These are phyloP conservation scores for Boletellus sp. DNA, from an alignment of 768 basidiomycete species.

Conservation along the genomic window DNA sequence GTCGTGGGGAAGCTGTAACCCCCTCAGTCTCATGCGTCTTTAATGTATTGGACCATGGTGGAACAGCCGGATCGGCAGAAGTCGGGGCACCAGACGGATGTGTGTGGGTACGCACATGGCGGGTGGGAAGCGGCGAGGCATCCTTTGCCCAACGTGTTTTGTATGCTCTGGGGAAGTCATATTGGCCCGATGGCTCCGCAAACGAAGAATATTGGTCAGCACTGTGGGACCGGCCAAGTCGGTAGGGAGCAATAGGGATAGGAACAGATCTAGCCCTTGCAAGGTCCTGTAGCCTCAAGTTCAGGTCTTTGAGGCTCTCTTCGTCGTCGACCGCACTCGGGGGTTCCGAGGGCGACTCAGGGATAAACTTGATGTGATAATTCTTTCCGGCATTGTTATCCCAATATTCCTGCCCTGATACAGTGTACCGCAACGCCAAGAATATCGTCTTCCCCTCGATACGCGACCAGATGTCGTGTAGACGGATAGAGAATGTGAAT, in stretches of 20 bases:
- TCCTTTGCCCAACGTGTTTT: conserved; percentile 35
- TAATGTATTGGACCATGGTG: conserved; percentile 35
- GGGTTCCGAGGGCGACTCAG: conserved; percentile 19
- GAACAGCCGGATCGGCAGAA: conserved; percentile 30
- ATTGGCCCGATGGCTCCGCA: conserved; percentile 45
- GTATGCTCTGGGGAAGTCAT: conserved; percentile 54
- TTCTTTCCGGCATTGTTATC: conserved; percentile 84
- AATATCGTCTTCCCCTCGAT: conserved; percentile 83
- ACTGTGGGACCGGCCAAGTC: conserved; percentile 27
- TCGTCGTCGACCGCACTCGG: conserved; percentile 36
- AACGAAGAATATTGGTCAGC: conserved; percentile 21
- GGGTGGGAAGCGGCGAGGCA: neutral
- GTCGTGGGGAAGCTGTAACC: neutral
- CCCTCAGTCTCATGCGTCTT: conserved; percentile 1
- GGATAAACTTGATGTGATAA: conserved; percentile 69
- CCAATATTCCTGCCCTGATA: conserved; percentile 80
- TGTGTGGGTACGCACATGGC: conserved; percentile 43
- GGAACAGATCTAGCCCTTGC: conserved; percentile 33
- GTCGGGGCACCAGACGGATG: conserved; percentile 45
- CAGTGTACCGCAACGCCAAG: conserved; percentile 70
- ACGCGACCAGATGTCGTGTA: conserved; percentile 72
- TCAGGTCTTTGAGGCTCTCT: conserved; percentile 55
- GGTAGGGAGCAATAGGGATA: conserved; percentile 9
- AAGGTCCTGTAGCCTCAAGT: conserved; percentile 65
- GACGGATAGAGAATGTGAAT: conserved; percentile 71